phyloP scores from a whole-genome alignment of 2,329 filamentous ascomycete genomes.

The Balansia obtecta region DNA sequence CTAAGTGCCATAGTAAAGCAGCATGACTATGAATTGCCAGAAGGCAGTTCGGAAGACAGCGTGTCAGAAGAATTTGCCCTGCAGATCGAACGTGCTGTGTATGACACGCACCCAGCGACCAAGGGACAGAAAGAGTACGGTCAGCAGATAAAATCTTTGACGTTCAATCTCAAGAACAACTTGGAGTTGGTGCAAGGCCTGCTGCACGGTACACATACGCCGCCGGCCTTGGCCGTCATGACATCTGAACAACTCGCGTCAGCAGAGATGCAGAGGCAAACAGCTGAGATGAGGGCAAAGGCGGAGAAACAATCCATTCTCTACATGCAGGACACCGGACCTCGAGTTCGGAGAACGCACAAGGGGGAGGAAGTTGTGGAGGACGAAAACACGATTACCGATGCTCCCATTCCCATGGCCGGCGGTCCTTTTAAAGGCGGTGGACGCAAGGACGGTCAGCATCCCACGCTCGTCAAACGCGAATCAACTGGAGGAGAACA shows the following conservation, averaged over 20 bases:
- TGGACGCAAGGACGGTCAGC: conserved; percentile 5
- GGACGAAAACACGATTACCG: conserved; percentile 44
- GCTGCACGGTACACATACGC: conserved; percentile 57
- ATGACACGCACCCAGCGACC: conserved; percentile 38
- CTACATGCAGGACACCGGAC: conserved; percentile 56
- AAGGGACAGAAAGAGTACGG: conserved; percentile 37
- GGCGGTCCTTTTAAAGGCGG: conserved; percentile 10
- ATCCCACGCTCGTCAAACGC: conserved; percentile 20
- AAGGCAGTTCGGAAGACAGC: conserved; percentile 49
- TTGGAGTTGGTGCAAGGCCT: conserved; percentile 63
- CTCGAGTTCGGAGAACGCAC: conserved; percentile 77
- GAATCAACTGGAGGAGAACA: conserved; percentile 20
- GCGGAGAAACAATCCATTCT: conserved; percentile 78
- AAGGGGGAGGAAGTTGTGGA: conserved; percentile 90
- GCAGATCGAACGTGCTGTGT: conserved; percentile 64
- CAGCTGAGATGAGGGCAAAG: conserved; percentile 63
- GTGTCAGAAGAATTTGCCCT: conserved; percentile 61
- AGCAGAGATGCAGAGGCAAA: conserved; percentile 71
- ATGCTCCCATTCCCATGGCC: conserved; percentile 19
- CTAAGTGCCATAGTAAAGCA: conserved; percentile 56
- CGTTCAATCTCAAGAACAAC: conserved; percentile 85
- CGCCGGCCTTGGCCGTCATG: conserved; percentile 77
- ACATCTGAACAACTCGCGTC: conserved; percentile 81
- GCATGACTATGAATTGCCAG: conserved; percentile 47
- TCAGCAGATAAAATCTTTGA: conserved; percentile 60